Conservation (phyloP, 805 yeast species). For the Ogataea siamensis region DNA sequence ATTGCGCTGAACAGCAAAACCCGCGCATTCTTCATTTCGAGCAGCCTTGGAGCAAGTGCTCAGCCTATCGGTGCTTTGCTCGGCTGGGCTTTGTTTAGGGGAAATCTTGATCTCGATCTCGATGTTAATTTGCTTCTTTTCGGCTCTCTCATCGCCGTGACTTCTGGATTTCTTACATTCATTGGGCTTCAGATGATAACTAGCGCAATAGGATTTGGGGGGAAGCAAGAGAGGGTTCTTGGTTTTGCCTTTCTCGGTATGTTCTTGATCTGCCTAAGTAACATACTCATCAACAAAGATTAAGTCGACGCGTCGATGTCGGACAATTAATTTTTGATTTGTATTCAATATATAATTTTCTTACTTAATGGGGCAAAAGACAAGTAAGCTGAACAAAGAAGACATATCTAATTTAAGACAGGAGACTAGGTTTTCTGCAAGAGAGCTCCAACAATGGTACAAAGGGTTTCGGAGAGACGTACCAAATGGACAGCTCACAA, state of each 20-base stretch:
- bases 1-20: constrained; percentile 63
- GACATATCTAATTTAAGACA: constrained; percentile 79
- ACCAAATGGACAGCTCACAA: constrained; percentile 83
- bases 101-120: constrained; percentile 34
- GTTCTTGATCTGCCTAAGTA: constrained; percentile 49
- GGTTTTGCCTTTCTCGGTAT: constrained; percentile 63
- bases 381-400: constrained; percentile 87
- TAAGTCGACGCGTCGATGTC: constrained; percentile 7
- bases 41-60: constrained; percentile 74
- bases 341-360: not conserved
- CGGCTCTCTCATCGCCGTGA: constrained; percentile 65
- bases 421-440: constrained; percentile 86
- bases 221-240: constrained; percentile 57
- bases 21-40: constrained; percentile 63
- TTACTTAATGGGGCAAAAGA: constrained; percentile 81
- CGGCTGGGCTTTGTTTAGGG: constrained; percentile 52
- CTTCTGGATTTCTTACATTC: constrained; percentile 82
- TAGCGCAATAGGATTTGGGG: constrained; percentile 77
- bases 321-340: not conserved
- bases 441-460: constrained; percentile 98
- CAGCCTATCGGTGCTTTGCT: constrained; percentile 87
- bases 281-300: constrained; percentile 32
- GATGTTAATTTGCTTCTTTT: constrained; percentile 44
- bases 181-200: constrained; percentile 85
- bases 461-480: constrained; percentile 94